These are phyloP conservation scores for Abrus precatorius DNA, from an alignment of 306 rosid genomes.

Conservation along the genomic window DNA sequence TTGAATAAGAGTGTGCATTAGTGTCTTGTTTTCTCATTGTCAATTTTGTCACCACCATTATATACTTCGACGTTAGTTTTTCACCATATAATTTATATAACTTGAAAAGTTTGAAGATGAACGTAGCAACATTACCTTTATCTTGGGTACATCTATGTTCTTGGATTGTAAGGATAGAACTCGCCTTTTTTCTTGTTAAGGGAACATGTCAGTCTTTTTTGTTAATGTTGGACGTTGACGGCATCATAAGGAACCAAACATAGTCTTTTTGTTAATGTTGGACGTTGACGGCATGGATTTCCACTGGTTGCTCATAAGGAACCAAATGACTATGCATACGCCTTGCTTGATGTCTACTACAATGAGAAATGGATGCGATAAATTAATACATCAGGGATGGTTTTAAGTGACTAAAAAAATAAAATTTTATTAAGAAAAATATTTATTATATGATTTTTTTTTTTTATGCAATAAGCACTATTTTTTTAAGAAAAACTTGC, in stretches of 20 bases:
- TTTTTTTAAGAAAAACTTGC: too few species aligned
- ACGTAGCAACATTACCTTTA: constrained; percentile 42
- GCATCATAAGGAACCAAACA: background rate
- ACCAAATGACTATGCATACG: background rate
- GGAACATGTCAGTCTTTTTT: background rate
- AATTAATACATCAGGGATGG: too few species aligned
- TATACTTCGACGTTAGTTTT: constrained; percentile 31
- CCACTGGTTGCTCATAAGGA: background rate
- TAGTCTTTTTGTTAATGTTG: background rate
- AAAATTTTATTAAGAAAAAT: too few species aligned
- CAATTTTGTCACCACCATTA: constrained; percentile 54
- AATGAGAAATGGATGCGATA: too few species aligned
- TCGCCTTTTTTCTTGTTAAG: constrained; percentile 18
- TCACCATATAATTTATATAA: constrained; percentile 46
- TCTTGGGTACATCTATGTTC: constrained; percentile 16
- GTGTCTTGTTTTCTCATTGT: constrained; percentile 45
- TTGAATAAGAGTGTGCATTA: constrained; percentile 49
- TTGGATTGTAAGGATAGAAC: constrained; percentile 43
- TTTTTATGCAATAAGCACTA: too few species aligned
- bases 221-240: background rate
- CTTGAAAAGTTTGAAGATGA: constrained; percentile 44
- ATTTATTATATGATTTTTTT: too few species aligned
- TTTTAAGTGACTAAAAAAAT: too few species aligned
- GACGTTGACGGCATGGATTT: background rate
- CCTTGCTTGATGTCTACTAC: background rate